Percentiles rank a stretch among this genome's conserved stretches.
Conservation (phyloP, 2,329 filamentous ascomycete species). For the Xylariaceae sp. region DNA sequence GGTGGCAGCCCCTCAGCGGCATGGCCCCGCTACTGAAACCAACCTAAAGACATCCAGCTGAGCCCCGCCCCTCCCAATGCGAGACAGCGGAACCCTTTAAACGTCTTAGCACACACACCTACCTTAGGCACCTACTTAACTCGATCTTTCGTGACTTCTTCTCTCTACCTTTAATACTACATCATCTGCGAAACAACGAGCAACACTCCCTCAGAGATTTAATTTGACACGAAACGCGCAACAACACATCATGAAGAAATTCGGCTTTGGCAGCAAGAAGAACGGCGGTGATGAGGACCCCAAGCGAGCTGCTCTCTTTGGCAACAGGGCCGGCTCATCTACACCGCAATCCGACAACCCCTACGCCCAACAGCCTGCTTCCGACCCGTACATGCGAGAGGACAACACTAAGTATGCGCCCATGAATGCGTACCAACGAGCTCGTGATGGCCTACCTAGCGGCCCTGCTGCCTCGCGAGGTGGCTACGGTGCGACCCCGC, state of each 20-base stretch:
- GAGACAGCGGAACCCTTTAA: no score
- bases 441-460: slow-evolving; percentile 34
- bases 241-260: slow-evolving; percentile 54
- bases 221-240: slow-evolving; percentile 1
- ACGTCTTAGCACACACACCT: no score
- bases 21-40: no score
- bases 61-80: no score
- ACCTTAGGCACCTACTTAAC: no score
- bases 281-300: slow-evolving; percentile 46
- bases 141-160: no score
- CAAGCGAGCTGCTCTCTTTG: slow-evolving; percentile 49
- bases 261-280: slow-evolving; percentile 55
- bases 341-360: slow-evolving; percentile 50
- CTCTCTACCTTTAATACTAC: no score
- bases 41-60: no score
- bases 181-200: slow-evolving; percentile 4
- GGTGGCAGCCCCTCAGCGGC: no score
- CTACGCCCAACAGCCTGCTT: slow-evolving; percentile 49
- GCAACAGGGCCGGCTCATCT: slow-evolving; percentile 49
- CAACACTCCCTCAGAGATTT: no score
- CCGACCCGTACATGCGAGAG: slow-evolving; percentile 52
- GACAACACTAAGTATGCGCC: slow-evolving; percentile 39
- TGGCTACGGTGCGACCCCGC: slow-evolving; percentile 28
- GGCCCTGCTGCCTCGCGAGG: slow-evolving; percentile 25
- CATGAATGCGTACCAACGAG: slow-evolving; percentile 43